These are phyloP conservation scores for Castanospermum australe DNA, from an alignment of 306 rosid genomes.

Conservation along the genomic window DNA sequence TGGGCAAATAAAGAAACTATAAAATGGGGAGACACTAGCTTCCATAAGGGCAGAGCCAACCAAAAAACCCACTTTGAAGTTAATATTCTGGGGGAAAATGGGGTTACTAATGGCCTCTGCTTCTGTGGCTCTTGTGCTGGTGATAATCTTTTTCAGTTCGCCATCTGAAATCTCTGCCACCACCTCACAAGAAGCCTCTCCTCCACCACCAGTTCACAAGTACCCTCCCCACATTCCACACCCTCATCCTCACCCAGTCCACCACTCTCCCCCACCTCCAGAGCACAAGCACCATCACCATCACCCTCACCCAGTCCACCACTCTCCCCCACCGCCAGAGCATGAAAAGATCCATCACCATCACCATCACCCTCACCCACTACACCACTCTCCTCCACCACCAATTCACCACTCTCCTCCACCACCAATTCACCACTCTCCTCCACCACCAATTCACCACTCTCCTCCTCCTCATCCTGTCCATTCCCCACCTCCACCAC, in stretches of 20 bases:
- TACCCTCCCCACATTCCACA: not conserved
- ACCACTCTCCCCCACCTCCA: slow-evolving; percentile 22
- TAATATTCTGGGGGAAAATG: slow-evolving; percentile 30
- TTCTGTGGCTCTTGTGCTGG: slow-evolving; percentile 42
- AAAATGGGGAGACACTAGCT: not conserved
- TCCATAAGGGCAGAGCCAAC: not conserved
- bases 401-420: slow-evolving; percentile 21
- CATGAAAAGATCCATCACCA: too few relatives aligned
- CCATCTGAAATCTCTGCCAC: slow-evolving; percentile 34
- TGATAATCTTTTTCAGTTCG: slow-evolving; percentile 14
- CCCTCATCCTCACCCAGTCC: not conserved
- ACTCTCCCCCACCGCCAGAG: slow-evolving; percentile 20
- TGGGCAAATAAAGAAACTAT: not conserved
- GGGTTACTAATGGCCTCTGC: slow-evolving; percentile 39
- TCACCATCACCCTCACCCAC: slow-evolving; percentile 12
- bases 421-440: slow-evolving; percentile 27
- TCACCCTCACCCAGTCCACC: too few relatives aligned
- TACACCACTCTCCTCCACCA: not conserved
- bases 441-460: not conserved
- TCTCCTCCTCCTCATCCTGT: slow-evolving; percentile 35
- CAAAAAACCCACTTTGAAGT: not conserved
- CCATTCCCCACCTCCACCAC: slow-evolving; percentile 56
- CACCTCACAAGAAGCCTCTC: too few relatives aligned
- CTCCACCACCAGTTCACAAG: slow-evolving; percentile 20
- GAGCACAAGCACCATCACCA: too few relatives aligned